A percentile compares a stretch with the other conserved stretches of the same genome.
Conservation (phyloP, 2,329 filamentous ascomycete genomes). For the Coniochaeta ligniaria region DNA sequence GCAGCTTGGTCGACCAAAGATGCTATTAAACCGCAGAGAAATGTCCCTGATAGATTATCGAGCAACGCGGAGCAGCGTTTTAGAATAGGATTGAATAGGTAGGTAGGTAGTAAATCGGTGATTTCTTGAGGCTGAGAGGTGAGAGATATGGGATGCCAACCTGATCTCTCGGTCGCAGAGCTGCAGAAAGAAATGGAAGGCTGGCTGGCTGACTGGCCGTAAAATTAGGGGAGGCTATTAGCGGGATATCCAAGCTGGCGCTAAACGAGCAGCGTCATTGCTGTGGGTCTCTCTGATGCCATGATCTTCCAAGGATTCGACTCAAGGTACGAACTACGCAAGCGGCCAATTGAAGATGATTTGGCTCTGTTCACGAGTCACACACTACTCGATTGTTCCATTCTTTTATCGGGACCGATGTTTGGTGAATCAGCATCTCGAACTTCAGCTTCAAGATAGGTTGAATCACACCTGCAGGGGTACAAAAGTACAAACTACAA, state of each 20-base stretch:
- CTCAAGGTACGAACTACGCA: too few relatives aligned
- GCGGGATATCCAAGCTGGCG: not conserved
- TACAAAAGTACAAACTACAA: too few relatives aligned
- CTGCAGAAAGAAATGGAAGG: not conserved
- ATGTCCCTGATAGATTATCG: not conserved
- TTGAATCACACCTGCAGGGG: too few relatives aligned
- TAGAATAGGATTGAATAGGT: not conserved
- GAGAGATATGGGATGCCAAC: not conserved
- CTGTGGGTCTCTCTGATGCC: not conserved
- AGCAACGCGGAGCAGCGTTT: not conserved
- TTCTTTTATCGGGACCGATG: too few relatives aligned
- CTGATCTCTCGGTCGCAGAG: not conserved
- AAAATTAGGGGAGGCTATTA: not conserved
- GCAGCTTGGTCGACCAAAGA: not conserved
- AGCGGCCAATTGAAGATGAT: too few relatives aligned
- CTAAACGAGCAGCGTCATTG: conserved; percentile 1
- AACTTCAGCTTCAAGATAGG: too few relatives aligned
- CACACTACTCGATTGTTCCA: not conserved
- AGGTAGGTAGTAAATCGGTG: too few relatives aligned
- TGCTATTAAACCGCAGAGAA: not conserved
- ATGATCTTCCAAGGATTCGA: not conserved
- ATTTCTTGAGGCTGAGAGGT: not conserved
- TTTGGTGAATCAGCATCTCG: too few relatives aligned
- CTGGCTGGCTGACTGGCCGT: not conserved
- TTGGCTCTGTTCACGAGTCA: too few relatives aligned